Evolutionary conservation across 75 land plant genomes (phyloP).

Genomic region (Pseudotsuga menziesii): DNA sequence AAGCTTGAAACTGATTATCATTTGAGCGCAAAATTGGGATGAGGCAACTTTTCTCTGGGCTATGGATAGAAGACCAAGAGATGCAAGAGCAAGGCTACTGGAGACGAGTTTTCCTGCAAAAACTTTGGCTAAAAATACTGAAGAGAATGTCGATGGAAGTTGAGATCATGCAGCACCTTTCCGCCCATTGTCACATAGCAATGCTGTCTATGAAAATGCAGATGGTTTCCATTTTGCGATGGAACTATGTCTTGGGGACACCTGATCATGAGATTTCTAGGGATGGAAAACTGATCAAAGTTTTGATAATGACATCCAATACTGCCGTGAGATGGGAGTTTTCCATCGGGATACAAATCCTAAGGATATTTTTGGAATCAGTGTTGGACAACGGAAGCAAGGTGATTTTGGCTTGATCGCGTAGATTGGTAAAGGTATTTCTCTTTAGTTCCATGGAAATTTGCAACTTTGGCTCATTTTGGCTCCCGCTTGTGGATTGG

Average conservation of each 20-base stretch:
- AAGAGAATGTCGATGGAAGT: constrained; percentile 74
- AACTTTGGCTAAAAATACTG: constrained; percentile 53
- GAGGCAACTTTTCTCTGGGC: constrained; percentile 72
- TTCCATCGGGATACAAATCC: constrained; percentile 80
- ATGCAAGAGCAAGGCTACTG: constrained; percentile 34
- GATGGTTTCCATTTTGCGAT: constrained; percentile 75
- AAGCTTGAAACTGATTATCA: constrained; percentile 43
- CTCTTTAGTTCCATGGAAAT: not conserved
- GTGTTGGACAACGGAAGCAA: constrained; percentile 47
- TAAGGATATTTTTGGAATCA: constrained; percentile 63
- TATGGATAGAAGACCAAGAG: not conserved
- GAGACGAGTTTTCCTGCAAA: constrained; percentile 77
- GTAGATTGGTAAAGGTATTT: constrained; percentile 54
- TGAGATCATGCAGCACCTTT: constrained; percentile 90
- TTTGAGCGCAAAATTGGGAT: constrained; percentile 38
- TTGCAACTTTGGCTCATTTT: too few relatives aligned
- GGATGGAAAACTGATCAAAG: constrained; percentile 50
- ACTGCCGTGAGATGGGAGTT: constrained; percentile 83
- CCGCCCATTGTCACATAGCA: constrained; percentile 74
- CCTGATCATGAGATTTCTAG: constrained; percentile 55
- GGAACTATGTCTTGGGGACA: constrained; percentile 85
- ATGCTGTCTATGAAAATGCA: constrained; percentile 69
- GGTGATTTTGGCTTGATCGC: constrained; percentile 82
- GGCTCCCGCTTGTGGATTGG: too few relatives aligned
- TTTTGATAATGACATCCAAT: constrained; percentile 45